A percentile compares a stretch with the other conserved stretches of the same genome.
These are phyloP conservation scores for Lichtheimia hyalospora DNA, from an alignment of 371 early-diverging fungal genomes.

Conservation along the genomic window DNA sequence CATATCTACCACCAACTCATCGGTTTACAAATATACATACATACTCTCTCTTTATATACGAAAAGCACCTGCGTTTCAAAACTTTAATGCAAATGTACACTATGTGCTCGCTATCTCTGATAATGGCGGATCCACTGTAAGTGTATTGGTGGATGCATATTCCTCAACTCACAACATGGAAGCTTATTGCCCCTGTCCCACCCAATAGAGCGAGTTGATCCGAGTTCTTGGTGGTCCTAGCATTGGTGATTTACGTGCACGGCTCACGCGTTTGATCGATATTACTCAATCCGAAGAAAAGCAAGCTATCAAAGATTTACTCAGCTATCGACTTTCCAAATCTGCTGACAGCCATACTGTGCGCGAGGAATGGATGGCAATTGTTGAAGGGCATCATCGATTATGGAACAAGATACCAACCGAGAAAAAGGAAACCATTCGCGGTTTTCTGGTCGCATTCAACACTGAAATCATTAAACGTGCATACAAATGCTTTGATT, in stretches of 20 bases:
- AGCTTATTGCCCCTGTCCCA: not conserved
- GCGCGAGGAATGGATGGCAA: conserved; percentile 61
- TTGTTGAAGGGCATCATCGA: conserved; percentile 67
- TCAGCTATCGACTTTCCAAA: conserved; percentile 63
- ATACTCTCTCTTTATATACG: not conserved
- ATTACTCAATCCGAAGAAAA: conserved; percentile 17
- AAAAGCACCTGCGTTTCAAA: conserved; percentile 36
- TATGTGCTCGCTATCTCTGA: conserved; percentile 75
- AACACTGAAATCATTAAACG: conserved; percentile 66
- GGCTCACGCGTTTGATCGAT: conserved; percentile 60
- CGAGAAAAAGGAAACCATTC: conserved; percentile 68
- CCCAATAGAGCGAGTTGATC: conserved; percentile 50
- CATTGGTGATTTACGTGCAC: conserved; percentile 67
- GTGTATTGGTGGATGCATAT: not conserved
- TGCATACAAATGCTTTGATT: conserved; percentile 67
- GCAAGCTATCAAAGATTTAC: conserved; percentile 59
- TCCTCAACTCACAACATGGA: not conserved
- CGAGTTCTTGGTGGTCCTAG: conserved; percentile 68
- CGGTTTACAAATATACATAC: not conserved
- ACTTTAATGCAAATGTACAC: conserved; percentile 59
- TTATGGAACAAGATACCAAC: conserved; percentile 59
- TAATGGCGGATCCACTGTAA: conserved; percentile 68
- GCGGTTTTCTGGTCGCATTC: conserved; percentile 67
- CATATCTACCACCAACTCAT: not conserved
- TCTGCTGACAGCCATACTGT: conserved; percentile 44